Evolutionary conservation across 2,329 filamentous ascomycete species (phyloP), one percentile per base, ranked within the genome.

Genomic region (Triangularia setosa): DNA sequence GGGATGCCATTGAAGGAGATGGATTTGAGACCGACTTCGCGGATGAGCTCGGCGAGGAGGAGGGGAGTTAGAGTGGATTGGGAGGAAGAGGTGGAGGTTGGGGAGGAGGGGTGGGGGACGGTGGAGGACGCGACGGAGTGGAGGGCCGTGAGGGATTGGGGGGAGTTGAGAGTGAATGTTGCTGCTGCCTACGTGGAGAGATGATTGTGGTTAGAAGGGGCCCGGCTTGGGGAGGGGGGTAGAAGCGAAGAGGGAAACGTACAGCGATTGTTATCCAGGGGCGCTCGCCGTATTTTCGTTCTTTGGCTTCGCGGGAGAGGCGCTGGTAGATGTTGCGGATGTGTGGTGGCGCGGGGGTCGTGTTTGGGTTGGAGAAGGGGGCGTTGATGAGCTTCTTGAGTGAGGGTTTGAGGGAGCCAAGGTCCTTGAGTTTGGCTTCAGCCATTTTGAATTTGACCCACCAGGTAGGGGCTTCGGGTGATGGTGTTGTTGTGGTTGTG

Each of bases 161-260:
- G 91, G 1, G 91, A 93, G 79, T 96, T 95, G 80, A 95, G 87
- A 0, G 92, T 95, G 79, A 94, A 91, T 1, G 91, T 92, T 18
- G 91, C 88, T 30, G 91, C 92, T 0, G 91, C 90, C 88, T 92
- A 60, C 24, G 54, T 7, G 16, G 9, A 33, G 33, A 14, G 40
- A 21, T 1, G 40, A 21, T 33, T 7, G 1, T n/a, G 48, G 23
- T 33, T 18, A 28, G n/a, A 9, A 28, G 30, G 33, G 5, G 48
- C 55, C 30, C 9, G 48, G 56, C 57, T 28, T 28, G 28, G 64
- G 24, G 40, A 6, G 30, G 8, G 8, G 5, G 12, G n/a, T 23
- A 8, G 6, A 14, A 24, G 16, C 14, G 11, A n/a, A 27, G 8
- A 30, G 21, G n/a, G 27, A 27, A 11, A 65, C 65, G 23, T 62